Evolutionary conservation across 352 stramenopile species (phyloP).

Genomic region (Phytophthora colocasiae): DNA sequence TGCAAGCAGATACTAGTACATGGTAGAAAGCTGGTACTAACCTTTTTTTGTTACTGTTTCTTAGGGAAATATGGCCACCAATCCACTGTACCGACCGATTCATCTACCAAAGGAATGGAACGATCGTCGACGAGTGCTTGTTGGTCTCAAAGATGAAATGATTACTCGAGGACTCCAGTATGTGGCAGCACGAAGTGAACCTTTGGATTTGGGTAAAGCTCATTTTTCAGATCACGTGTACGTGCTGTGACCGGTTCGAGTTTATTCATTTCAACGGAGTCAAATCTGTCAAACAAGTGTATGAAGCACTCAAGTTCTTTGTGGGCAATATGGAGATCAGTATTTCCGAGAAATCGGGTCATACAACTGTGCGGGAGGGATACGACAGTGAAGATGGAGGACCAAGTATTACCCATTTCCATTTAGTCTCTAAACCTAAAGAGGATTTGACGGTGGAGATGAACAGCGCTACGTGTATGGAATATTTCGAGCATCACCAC

Average conservation of each 20-base stretch:
- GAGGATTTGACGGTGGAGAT: constrained; percentile 4
- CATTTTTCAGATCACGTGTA: constrained; percentile 21
- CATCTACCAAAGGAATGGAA: constrained; percentile 23
- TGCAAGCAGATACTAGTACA: no score
- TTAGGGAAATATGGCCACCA: no score
- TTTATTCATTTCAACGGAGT: constrained; percentile 46
- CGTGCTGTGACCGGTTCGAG: constrained; percentile 32
- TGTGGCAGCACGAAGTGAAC: constrained; percentile 34
- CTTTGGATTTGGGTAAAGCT: constrained; percentile 40
- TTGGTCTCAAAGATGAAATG: constrained; percentile 37
- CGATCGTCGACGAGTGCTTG: constrained; percentile 32
- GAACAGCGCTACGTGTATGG: constrained; percentile 1
- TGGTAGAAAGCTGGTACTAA: no score
- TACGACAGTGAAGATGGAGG: constrained; percentile 33
- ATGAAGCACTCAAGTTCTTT: constrained; percentile 44
- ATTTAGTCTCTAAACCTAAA: constrained; percentile 34
- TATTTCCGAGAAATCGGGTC: constrained; percentile 47
- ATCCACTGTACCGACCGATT: constrained; percentile 17
- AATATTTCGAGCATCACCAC: constrained; percentile 30
- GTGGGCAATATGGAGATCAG: constrained; percentile 56
- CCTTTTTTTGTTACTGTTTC: no score
- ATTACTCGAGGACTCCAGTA: constrained; percentile 31
- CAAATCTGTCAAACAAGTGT: constrained; percentile 47
- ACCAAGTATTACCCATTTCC: constrained; percentile 38
- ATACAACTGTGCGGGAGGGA: constrained; percentile 53